phyloP scores from a whole-genome alignment of 805 yeast species.

The Saccharomycopsis fibuligera region DNA sequence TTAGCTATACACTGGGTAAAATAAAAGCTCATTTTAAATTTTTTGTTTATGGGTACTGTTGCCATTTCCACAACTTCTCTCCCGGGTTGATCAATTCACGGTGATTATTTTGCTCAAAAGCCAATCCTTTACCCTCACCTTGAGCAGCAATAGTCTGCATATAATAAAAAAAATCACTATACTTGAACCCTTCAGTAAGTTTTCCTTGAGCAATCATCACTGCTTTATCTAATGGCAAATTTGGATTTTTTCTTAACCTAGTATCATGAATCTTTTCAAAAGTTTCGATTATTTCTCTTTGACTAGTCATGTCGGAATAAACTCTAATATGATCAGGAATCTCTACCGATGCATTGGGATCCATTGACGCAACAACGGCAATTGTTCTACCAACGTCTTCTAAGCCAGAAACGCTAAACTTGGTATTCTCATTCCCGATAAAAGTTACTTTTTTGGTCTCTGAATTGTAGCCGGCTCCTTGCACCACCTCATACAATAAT shows the following conservation, averaged over 20 bases:
- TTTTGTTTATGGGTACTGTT: too few species aligned
- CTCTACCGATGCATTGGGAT: slow-evolving; percentile 29
- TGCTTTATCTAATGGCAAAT: too few species aligned
- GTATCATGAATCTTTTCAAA: too few species aligned
- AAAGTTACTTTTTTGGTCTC: slow-evolving; percentile 31
- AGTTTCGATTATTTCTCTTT: too few species aligned
- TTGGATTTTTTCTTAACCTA: too few species aligned
- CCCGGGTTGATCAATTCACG: slow-evolving; percentile 41
- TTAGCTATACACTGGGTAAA: too few species aligned
- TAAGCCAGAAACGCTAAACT: slow-evolving; percentile 32
- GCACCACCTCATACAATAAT: slow-evolving; percentile 23
- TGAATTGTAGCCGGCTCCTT: slow-evolving; percentile 25
- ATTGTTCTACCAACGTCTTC: slow-evolving; percentile 40
- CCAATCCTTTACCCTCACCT: slow-evolving; percentile 38
- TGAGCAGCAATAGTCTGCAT: slow-evolving; percentile 31
- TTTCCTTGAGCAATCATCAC: too few species aligned
- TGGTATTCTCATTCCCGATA: slow-evolving; percentile 35
- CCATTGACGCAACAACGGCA: slow-evolving; percentile 35
- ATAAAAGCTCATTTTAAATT: too few species aligned
- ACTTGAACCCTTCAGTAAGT: too few species aligned
- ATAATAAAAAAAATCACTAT: slow-evolving; percentile 24
- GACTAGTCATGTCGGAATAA: too few species aligned
- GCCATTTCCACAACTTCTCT: slow-evolving; percentile 19
- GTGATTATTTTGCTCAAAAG: slow-evolving; percentile 27
- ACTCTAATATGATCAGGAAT: slow-evolving; percentile 41